Conservation (phyloP, 1,284 basidiomycete genomes). For the Neolentinus lepideus region DNA sequence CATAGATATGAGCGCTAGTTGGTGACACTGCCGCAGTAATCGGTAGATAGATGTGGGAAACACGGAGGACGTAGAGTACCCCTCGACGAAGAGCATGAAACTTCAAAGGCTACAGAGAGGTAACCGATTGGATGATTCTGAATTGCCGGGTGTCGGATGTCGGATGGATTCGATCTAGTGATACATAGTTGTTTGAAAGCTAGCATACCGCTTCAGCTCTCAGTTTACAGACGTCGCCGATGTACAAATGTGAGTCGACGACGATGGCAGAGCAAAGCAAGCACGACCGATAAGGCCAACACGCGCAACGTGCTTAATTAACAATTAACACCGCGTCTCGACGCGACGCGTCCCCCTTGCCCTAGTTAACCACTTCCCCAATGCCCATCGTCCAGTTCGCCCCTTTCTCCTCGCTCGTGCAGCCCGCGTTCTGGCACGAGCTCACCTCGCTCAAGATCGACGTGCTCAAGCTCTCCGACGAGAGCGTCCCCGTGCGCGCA, state of each 20-base stretch:
- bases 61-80: no score
- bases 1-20: no score
- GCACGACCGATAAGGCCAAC: background rate
- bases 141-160: no score
- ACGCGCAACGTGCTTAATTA: background rate
- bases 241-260: background rate
- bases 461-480: slow-evolving; percentile 79
- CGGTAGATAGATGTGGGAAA: no score
- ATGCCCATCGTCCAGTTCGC: slow-evolving; percentile 78
- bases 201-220: no score
- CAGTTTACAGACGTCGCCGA: no score
- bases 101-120: no score
- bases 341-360: background rate
- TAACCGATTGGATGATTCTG: no score
- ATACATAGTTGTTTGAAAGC: no score
- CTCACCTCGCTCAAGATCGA: slow-evolving; percentile 90
- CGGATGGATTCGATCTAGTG: no score
- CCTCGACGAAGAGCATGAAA: no score
- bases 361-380: background rate
- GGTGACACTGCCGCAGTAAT: no score
- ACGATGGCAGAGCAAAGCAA: background rate
- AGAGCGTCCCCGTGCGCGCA: slow-evolving; percentile 56
- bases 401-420: slow-evolving; percentile 81
- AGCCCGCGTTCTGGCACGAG: slow-evolving; percentile 91
- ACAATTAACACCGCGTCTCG: background rate